Evolutionary conservation across 257 asterid genomes (phyloP).

Genomic region (Salvia hispanica): DNA sequence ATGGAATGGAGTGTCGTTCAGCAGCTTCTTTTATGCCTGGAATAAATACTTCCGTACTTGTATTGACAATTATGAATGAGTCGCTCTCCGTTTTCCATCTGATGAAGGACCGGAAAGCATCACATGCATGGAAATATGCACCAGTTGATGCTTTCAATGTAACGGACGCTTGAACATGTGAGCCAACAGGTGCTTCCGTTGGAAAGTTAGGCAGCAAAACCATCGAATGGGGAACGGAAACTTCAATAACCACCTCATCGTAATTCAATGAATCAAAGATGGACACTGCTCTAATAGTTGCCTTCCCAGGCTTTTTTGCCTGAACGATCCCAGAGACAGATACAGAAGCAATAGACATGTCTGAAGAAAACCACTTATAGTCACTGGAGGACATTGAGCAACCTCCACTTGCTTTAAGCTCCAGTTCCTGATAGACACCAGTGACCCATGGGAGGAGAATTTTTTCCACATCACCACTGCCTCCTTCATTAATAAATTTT

Average conservation of each 20-base stretch:
- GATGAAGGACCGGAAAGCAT: constrained; percentile 69
- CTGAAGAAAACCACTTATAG: constrained; percentile 87
- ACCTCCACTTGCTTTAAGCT: constrained; percentile 82
- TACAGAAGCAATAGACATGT: constrained; percentile 67
- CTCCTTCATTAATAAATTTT: constrained; percentile 49
- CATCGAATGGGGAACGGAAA: constrained; percentile 72
- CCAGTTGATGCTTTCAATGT: constrained; percentile 70
- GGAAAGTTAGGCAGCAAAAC: constrained; percentile 72
- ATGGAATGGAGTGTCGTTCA: constrained; percentile 32
- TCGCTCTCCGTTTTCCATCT: constrained; percentile 79
- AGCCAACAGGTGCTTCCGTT: constrained; percentile 72
- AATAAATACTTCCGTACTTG: constrained; percentile 39
- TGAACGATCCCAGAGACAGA: constrained; percentile 80
- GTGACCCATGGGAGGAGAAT: constrained; percentile 85
- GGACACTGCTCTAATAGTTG: constrained; percentile 71
- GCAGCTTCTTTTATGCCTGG: constrained; percentile 44
- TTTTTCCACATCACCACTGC: constrained; percentile 36
- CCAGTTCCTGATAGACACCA: constrained; percentile 80
- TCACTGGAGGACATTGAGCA: constrained; percentile 82
- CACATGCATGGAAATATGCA: constrained; percentile 65
- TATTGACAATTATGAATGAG: constrained; percentile 59
- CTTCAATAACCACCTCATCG: constrained; percentile 72
- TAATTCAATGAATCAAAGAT: constrained; percentile 72
- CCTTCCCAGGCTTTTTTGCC: constrained; percentile 84
- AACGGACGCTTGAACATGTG: constrained; percentile 69